Conservation (phyloP, 2,329 filamentous ascomycete species). For the Harringtonia aguacate region DNA sequence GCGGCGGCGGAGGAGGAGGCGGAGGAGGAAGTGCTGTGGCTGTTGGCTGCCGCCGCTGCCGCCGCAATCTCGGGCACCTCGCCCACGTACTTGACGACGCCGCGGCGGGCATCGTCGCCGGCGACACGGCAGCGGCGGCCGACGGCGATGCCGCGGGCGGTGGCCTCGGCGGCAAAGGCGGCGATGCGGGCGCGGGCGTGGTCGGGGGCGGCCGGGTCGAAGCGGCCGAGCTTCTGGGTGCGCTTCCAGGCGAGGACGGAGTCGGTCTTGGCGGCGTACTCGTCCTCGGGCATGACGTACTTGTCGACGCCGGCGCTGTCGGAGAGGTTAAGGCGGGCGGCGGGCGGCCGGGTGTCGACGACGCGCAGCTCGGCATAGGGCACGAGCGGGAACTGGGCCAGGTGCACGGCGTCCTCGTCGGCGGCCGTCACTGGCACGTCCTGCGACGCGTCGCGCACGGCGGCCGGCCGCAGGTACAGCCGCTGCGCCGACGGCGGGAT, state of each 20-base stretch:
- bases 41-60: not conserved
- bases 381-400: conserved; percentile 55
- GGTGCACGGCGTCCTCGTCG: conserved; percentile 60
- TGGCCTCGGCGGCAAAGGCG: conserved; percentile 59
- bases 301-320: conserved; percentile 77
- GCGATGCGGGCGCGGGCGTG: conserved; percentile 63
- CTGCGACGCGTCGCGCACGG: conserved; percentile 27
- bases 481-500: conserved; percentile 72
- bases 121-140: conserved; percentile 56
- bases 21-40: no score
- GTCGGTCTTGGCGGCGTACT: conserved; percentile 79
- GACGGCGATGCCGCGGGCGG: conserved; percentile 53
- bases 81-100: conserved; percentile 61
- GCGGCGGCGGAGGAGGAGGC: no score
- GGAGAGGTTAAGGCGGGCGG: conserved; percentile 66
- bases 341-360: conserved; percentile 65
- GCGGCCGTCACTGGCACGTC: conserved; percentile 54
- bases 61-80: conserved; percentile 56
- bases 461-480: conserved; percentile 54
- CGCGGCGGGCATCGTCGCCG: conserved; percentile 57
- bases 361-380: conserved; percentile 74
- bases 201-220: conserved; percentile 73
- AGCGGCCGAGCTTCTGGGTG: conserved; percentile 87
- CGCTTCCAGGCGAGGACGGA: conserved; percentile 95
- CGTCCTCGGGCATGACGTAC: conserved; percentile 74